A percentile compares a stretch with the other conserved stretches of the same genome.
These are phyloP conservation scores for Penicillium longicatenatum DNA, from an alignment of 495 filamentous ascomycete species.

Conservation along the genomic window DNA sequence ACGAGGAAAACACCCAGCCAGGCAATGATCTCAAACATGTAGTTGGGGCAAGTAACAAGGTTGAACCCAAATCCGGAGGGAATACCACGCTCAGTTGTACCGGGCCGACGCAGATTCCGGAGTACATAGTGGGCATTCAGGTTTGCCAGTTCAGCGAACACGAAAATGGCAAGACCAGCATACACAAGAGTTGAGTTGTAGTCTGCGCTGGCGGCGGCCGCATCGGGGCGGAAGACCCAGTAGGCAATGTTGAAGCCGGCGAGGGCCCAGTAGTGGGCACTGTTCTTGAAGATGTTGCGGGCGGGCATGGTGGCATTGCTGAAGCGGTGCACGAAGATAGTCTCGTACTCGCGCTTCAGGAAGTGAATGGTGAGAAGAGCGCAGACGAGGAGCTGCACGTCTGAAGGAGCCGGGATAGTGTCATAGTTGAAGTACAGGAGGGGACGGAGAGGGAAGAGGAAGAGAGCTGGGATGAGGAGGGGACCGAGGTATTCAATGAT, in stretches of 20 bases:
- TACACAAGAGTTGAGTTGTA: conserved; percentile 56
- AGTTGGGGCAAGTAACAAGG: conserved; percentile 93
- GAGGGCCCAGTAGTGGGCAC: conserved; percentile 84
- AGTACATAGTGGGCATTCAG: conserved; percentile 76
- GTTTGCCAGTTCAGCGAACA: conserved; percentile 77
- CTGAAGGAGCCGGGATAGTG: conserved; percentile 54
- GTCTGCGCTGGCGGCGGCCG: conserved; percentile 51
- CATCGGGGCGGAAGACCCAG: conserved; percentile 78
- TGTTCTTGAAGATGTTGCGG: conserved; percentile 87
- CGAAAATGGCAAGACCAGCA: conserved; percentile 66
- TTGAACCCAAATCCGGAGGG: conserved; percentile 84
- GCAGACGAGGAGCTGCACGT: conserved; percentile 70
- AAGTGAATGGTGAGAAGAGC: conserved; percentile 78
- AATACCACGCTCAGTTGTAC: conserved; percentile 83
- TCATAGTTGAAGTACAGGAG: conserved; percentile 68
- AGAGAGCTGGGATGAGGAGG: conserved; percentile 81
- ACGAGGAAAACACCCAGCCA: conserved; percentile 80
- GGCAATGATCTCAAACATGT: conserved; percentile 85
- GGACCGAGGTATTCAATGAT: conserved; percentile 93
- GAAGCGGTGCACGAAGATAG: conserved; percentile 93
- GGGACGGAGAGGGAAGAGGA: conserved; percentile 68
- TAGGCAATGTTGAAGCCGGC: conserved; percentile 81
- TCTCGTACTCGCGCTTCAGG: conserved; percentile 93
- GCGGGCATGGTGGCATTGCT: conserved; percentile 90
- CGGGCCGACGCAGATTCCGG: conserved; percentile 71